Conservation (phyloP, 169 alveolate species). For the Plasmodium vivax region DNA sequence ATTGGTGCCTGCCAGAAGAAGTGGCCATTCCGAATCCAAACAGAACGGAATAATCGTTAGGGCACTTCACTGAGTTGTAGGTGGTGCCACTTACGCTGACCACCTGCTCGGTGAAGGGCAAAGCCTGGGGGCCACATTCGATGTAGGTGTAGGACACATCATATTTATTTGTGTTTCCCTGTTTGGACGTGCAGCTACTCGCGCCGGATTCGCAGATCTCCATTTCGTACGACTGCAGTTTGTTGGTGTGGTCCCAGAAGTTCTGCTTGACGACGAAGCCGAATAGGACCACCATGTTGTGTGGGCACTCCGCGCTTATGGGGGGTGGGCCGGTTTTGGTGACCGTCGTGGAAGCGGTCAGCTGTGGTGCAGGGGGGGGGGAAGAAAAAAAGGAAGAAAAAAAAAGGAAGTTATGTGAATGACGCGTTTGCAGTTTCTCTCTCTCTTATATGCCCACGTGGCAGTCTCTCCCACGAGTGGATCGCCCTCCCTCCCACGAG, state of each 20-base stretch:
- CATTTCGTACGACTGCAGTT: slow-evolving; percentile 56
- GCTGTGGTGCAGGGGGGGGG: slow-evolving; percentile 17
- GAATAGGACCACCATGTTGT: slow-evolving; percentile 60
- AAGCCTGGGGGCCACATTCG: slow-evolving; percentile 61
- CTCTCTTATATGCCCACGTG: background rate
- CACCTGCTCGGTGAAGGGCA: slow-evolving; percentile 35
- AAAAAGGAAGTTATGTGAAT: background rate
- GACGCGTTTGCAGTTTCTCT: background rate
- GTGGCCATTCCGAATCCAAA: slow-evolving; percentile 78
- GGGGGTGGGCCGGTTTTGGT: slow-evolving; percentile 81
- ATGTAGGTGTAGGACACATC: slow-evolving; percentile 69
- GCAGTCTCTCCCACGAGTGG: background rate
- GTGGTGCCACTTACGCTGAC: slow-evolving; percentile 35
- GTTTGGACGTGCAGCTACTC: slow-evolving; percentile 77
- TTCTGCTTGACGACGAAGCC: slow-evolving; percentile 75
- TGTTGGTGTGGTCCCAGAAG: slow-evolving; percentile 57
- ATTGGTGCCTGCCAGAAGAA: slow-evolving; percentile 36
- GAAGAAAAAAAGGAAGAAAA: background rate
- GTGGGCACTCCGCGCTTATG: slow-evolving; percentile 78
- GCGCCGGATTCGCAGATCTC: slow-evolving; percentile 55
- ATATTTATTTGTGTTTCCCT: slow-evolving; percentile 54
- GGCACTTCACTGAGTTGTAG: slow-evolving; percentile 72
- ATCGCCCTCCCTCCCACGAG: too few relatives aligned
- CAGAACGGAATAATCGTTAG: slow-evolving; percentile 68
- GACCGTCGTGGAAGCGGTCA: slow-evolving; percentile 59